These are phyloP conservation scores for Blastobotrys serpentis DNA, from an alignment of 1,139 yeast species.

Conservation along the genomic window DNA sequence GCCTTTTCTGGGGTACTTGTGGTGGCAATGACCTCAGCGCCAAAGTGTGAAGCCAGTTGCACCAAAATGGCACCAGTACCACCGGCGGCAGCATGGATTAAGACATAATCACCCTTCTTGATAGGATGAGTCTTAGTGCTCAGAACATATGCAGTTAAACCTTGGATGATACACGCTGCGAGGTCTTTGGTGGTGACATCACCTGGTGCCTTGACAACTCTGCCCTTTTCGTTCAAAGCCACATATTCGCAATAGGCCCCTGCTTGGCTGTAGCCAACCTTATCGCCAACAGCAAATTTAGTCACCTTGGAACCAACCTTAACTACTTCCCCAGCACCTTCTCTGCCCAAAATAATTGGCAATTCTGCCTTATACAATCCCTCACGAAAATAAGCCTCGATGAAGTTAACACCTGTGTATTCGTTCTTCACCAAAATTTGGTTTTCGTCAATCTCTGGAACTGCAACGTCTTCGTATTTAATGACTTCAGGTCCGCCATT, in stretches of 20 bases:
- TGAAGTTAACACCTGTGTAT: constrained; percentile 77
- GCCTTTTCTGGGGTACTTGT: constrained; percentile 67
- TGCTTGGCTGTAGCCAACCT: constrained; percentile 54
- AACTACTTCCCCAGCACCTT: constrained; percentile 75
- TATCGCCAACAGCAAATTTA: constrained; percentile 64
- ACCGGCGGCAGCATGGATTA: constrained; percentile 93
- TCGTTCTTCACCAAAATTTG: constrained; percentile 69
- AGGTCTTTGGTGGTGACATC: constrained; percentile 50
- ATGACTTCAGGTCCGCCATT: constrained; percentile 58
- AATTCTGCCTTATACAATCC: constrained; percentile 63
- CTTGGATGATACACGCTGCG: constrained; percentile 67
- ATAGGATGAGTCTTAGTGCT: constrained; percentile 64
- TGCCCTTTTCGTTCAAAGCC: constrained; percentile 35
- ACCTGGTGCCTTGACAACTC: constrained; percentile 51
- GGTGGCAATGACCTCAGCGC: constrained; percentile 81
- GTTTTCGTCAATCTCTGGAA: constrained; percentile 54
- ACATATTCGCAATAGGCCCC: constrained; percentile 72
- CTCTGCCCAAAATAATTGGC: constrained; percentile 77
- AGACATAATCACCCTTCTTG: constrained; percentile 62
- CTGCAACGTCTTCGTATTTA: constrained; percentile 51
- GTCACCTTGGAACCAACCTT: constrained; percentile 63
- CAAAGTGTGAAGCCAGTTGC: constrained; percentile 59
- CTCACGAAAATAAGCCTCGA: constrained; percentile 76
- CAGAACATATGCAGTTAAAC: constrained; percentile 75
- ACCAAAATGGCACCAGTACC: constrained; percentile 76